Conservation (phyloP, 2,329 filamentous ascomycete species). For the Aureobasidium zeae region DNA sequence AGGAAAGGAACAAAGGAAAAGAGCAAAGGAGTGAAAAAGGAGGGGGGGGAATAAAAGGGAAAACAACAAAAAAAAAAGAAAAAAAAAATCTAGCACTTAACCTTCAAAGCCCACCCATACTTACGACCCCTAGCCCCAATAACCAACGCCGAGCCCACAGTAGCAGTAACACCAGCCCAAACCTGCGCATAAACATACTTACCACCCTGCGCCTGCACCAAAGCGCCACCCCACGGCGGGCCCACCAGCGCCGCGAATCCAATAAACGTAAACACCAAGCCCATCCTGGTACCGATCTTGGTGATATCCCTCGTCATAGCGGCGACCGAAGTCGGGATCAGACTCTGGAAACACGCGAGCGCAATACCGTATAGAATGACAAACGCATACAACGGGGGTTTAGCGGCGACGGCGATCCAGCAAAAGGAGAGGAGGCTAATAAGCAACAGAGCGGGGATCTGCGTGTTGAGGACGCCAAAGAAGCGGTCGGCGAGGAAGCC, state of each 20-base stretch:
- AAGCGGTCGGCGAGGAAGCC: constrained; percentile 44
- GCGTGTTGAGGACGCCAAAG: constrained; percentile 47
- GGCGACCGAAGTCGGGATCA: constrained; percentile 36
- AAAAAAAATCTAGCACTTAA: too few species aligned
- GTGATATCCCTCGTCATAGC: constrained; percentile 38
- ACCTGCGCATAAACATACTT: too few species aligned
- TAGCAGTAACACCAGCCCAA: too few species aligned
- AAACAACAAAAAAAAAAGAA: too few species aligned
- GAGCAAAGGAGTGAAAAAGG: too few species aligned
- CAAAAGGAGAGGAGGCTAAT: constrained; percentile 43
- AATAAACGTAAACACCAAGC: constrained; percentile 40
- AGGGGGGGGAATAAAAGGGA: too few species aligned
- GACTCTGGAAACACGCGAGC: constrained; percentile 36
- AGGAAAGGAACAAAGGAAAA: too few species aligned
- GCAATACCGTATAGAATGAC: constrained; percentile 38
- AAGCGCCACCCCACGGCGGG: constrained; percentile 30
- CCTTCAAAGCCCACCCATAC: too few species aligned
- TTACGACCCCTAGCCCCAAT: too few species aligned
- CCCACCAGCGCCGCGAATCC: constrained; percentile 38
- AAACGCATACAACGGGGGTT: constrained; percentile 34
- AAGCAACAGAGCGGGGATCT: constrained; percentile 41
- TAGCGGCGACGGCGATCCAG: constrained; percentile 45
- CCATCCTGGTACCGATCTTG: constrained; percentile 40
- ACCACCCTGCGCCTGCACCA: too few species aligned
- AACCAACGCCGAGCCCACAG: too few species aligned